Base-by-base conservation (phyloP, 129 eudicot species). In the Dittrichia graveolens region DNA sequence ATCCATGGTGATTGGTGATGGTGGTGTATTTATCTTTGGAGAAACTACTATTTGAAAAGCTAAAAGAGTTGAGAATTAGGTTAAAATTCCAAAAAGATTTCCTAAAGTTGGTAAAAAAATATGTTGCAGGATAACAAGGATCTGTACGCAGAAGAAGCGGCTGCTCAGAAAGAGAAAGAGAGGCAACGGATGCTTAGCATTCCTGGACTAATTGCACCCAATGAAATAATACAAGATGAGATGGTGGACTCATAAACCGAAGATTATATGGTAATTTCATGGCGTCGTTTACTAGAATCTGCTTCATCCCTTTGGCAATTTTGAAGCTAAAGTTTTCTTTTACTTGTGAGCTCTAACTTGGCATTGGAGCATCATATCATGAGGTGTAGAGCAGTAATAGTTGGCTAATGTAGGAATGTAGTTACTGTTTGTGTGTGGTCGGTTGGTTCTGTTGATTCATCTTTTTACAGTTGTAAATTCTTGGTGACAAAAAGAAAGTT, bases 101-200 rank as follows among this genome's bases (percentile, higher is more conserved):
- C 31, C 31, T 24, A 24, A 24, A 24, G 1, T 24, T 24, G 31
- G 31, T 24, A 13, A 40, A 15, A 31, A 53, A 6, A 8, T 46
- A 34, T 15, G 3, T 2, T 34, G 76, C 89, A 94, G 96, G 99
- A 95, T 71, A 95, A 95, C 87, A 95, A 95, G 80, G 99, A 95
- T 73, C 85, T 95, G 3, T 95, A 90, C 69, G 97, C 99, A 5
- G 99, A 95, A 75, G 99, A 95, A 79, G 95, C 99, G 40, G 99
- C 99, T 48, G 91, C 81, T 42, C 96, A 90, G 78, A 86, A 85
- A 75, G 97, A 95, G 60, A 86, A 79, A 77, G 97, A 95, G 45
- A 71, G 99, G 7, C 96, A 88, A 47, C 74, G 97, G 43, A 91
- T 88, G 95, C 94, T 86, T 52, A 61, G 85, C 9, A 88, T 95